Evolutionary conservation across 768 basidiomycete genomes (phyloP).

Genomic region (Steccherinum ochraceum): DNA sequence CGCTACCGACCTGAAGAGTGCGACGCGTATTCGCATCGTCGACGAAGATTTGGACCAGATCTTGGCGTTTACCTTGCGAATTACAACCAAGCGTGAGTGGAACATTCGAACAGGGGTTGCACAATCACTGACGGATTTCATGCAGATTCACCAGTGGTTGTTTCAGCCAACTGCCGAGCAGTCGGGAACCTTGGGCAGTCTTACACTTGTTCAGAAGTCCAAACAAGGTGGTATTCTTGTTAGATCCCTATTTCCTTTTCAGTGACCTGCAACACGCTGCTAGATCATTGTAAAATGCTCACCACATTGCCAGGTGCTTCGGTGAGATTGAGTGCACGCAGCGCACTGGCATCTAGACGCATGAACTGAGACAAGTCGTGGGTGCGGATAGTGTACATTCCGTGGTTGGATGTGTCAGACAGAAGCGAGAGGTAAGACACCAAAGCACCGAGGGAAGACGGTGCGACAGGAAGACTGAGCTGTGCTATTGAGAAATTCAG

Average conservation of each 20-base stretch:
- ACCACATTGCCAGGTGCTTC: slow-evolving; percentile 55
- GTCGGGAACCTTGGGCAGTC: slow-evolving; percentile 86
- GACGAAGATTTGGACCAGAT: slow-evolving; percentile 81
- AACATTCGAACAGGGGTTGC: too few relatives aligned
- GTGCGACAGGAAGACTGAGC: slow-evolving; percentile 68
- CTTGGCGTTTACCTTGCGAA: slow-evolving; percentile 69
- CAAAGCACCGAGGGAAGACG: slow-evolving; percentile 76
- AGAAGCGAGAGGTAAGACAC: slow-evolving; percentile 78
- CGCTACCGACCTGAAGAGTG: slow-evolving; percentile 58
- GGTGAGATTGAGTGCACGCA: slow-evolving; percentile 82
- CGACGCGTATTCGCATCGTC: slow-evolving; percentile 70
- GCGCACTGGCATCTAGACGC: slow-evolving; percentile 92
- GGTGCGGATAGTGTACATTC: slow-evolving; percentile 71
- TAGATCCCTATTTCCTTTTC: slow-evolving; percentile 38
- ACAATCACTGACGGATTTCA: slow-evolving; percentile 66
- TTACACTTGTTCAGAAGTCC: slow-evolving; percentile 94
- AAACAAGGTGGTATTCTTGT: slow-evolving; percentile 81
- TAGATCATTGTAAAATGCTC: too few relatives aligned
- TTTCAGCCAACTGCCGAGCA: slow-evolving; percentile 90
- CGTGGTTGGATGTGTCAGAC: slow-evolving; percentile 70
- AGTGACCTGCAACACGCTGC: background rate
- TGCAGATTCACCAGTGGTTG: slow-evolving; percentile 93
- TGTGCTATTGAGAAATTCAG: slow-evolving; percentile 51
- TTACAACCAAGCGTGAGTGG: background rate
- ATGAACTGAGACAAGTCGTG: slow-evolving; percentile 95